A percentile compares a stretch with the other conserved stretches of the same genome.
Conservation (phyloP, 1,284 basidiomycete species). For the Sphagnurus paluster region DNA sequence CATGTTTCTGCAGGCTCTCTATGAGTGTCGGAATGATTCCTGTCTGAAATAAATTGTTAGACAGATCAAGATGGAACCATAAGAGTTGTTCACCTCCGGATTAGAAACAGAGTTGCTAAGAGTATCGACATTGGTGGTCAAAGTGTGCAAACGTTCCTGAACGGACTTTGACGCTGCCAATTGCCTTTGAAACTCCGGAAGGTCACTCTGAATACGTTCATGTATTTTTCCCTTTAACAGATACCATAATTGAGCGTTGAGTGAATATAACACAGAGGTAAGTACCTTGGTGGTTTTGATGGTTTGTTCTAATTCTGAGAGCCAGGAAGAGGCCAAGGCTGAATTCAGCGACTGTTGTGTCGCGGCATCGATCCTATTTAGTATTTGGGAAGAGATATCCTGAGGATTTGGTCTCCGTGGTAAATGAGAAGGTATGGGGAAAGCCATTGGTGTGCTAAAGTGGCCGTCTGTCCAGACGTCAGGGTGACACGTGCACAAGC, state of each 20-base stretch:
- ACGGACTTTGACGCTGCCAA: conserved; percentile 60
- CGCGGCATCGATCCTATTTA: conserved; percentile 66
- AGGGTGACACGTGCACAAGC: conserved; percentile 16
- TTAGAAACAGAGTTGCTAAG: conserved; percentile 52
- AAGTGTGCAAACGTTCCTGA: conserved; percentile 53
- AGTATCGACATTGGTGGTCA: conserved; percentile 53
- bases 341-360: conserved; percentile 58
- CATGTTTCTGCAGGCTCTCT: conserved; percentile 52
- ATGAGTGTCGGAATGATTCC: conserved; percentile 64
- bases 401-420: conserved; percentile 53
- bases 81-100: conserved; percentile 51
- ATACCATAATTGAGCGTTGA: conserved; percentile 2
- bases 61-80: background rate
- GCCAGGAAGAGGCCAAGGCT: conserved; percentile 63
- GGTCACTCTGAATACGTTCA: conserved; percentile 63
- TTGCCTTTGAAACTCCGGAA: conserved; percentile 65
- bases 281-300: conserved; percentile 67
- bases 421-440: conserved; percentile 67
- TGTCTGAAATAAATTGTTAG: conserved; percentile 43
- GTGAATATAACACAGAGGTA: conserved; percentile 10
- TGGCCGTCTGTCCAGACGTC: conserved; percentile 14
- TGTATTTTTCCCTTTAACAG: conserved; percentile 57
- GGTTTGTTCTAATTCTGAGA: conserved; percentile 65
- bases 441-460: conserved; percentile 52
- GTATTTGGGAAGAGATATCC: conserved; percentile 67